Evolutionary conservation across 2,329 filamentous ascomycete species (phyloP).

Genomic region (Alternaria sp.): DNA sequence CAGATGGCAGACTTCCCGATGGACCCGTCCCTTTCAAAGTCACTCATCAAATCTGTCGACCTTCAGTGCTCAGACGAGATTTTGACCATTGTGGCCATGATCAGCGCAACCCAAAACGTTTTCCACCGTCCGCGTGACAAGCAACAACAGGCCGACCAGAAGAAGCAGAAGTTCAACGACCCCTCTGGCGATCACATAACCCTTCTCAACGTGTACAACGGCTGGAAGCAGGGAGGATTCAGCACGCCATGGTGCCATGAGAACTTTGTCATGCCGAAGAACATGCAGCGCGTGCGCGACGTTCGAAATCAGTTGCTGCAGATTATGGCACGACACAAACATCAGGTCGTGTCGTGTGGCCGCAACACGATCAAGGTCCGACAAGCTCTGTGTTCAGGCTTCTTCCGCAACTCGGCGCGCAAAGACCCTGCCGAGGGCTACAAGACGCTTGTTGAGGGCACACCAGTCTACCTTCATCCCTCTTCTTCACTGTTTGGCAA

Average conservation of each 20-base stretch:
- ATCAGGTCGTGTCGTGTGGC: slow-evolving; percentile 83
- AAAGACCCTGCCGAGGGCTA: slow-evolving; percentile 98
- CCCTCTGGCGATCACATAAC: slow-evolving; percentile 94
- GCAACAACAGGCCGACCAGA: slow-evolving; percentile 93
- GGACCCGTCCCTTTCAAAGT: slow-evolving; percentile 91
- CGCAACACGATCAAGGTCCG: slow-evolving; percentile 86
- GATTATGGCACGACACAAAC: slow-evolving; percentile 92
- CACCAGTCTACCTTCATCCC: slow-evolving; percentile 93
- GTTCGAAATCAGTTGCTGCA: slow-evolving; percentile 90
- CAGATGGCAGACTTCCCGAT: slow-evolving; percentile 99
- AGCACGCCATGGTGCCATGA: slow-evolving; percentile 94
- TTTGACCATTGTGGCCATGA: slow-evolving; percentile 78
- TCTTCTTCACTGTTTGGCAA: slow-evolving; percentile 93
- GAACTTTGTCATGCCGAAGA: slow-evolving; percentile 93
- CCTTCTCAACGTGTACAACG: slow-evolving; percentile 94
- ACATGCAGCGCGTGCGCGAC: slow-evolving; percentile 88
- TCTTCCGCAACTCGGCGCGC: slow-evolving; percentile 93
- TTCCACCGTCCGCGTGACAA: slow-evolving; percentile 99
- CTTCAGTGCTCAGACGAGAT: slow-evolving; percentile 92
- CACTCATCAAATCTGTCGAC: slow-evolving; percentile 86
- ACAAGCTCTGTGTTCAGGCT: slow-evolving; percentile 88
- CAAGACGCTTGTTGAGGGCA: slow-evolving; percentile 95
- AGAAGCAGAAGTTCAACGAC: slow-evolving; percentile 97
- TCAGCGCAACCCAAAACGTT: slow-evolving; percentile 78
- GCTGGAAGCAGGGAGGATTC: slow-evolving; percentile 88